These are phyloP conservation scores for Xanthoconium separans DNA, from an alignment of 1,284 basidiomycete species.

Conservation along the genomic window DNA sequence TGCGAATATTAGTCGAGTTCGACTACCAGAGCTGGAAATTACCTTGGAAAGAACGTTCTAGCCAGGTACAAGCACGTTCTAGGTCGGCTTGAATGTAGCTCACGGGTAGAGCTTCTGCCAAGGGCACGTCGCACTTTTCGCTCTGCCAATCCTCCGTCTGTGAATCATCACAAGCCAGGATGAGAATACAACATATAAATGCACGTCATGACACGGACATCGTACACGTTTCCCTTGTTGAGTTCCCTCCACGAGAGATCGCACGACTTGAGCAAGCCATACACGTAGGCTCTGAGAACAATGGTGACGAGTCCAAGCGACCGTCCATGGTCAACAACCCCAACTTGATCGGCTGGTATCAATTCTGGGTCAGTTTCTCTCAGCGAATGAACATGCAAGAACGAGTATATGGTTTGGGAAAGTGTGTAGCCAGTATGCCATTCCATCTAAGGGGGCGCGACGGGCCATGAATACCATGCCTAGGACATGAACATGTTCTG, in stretches of 20 bases:
- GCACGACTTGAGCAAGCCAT: slow-evolving; percentile 80
- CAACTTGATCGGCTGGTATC: slow-evolving; percentile 33
- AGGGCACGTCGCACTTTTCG: slow-evolving; percentile 80
- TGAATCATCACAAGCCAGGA: slow-evolving; percentile 7
- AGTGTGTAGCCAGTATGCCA: slow-evolving; percentile 87
- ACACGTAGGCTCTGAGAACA: slow-evolving; percentile 69
- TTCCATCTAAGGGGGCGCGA: slow-evolving; percentile 63
- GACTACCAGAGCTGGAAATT: not conserved
- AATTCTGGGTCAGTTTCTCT: slow-evolving; percentile 59
- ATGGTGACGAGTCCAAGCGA: slow-evolving; percentile 62
- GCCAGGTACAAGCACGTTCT: slow-evolving; percentile 58
- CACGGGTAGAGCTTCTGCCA: slow-evolving; percentile 71
- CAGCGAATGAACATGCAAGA: slow-evolving; percentile 75
- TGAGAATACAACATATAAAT: slow-evolving; percentile 1
- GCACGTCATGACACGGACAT: slow-evolving; percentile 53
- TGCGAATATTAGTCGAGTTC: slow-evolving; percentile 13
- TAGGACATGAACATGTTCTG: slow-evolving; percentile 13
- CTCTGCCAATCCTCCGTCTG: slow-evolving; percentile 87
- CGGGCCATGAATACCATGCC: slow-evolving; percentile 14
- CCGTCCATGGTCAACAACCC: slow-evolving; percentile 32
- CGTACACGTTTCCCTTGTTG: slow-evolving; percentile 66
- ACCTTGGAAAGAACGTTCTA: slow-evolving; percentile 46
- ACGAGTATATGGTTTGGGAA: slow-evolving; percentile 83
- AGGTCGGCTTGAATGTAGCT: slow-evolving; percentile 58
- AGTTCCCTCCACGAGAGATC: slow-evolving; percentile 84